A percentile compares a stretch with the other conserved stretches of the same genome.
These are phyloP conservation scores for Chlorella sp. DNA, from an alignment of 139 green algal genomes.

Conservation along the genomic window DNA sequence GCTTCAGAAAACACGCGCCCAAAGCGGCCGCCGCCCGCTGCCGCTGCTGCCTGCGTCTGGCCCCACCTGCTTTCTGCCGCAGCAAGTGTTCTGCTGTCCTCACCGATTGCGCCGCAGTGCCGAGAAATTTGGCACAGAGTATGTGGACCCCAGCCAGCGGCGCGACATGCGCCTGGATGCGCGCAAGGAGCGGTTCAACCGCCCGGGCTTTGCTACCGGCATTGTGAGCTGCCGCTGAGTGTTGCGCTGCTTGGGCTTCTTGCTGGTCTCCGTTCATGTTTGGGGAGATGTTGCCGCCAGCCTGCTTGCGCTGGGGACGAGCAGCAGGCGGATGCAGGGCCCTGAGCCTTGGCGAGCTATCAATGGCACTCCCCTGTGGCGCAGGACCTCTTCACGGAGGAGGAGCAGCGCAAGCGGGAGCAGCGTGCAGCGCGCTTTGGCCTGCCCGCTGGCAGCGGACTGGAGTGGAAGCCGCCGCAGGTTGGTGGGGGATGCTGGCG, in stretches of 20 bases:
- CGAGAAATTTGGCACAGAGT: slow-evolving; percentile 67
- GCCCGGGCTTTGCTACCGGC: slow-evolving; percentile 70
- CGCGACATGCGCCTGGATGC: slow-evolving; percentile 58
- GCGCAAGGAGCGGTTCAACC: slow-evolving; percentile 42
- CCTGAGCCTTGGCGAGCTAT: too few relatives aligned
- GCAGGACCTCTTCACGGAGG: slow-evolving; percentile 53
- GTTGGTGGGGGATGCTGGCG: too few relatives aligned
- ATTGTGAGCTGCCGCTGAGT: slow-evolving; percentile 49
- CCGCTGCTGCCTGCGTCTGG: background rate
- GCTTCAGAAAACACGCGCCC: too few relatives aligned
- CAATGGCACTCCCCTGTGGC: background rate
- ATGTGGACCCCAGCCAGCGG: slow-evolving; percentile 56
- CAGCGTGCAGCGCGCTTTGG: slow-evolving; percentile 70
- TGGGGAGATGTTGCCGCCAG: too few relatives aligned
- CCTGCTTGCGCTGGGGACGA: too few relatives aligned
- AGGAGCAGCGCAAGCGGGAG: slow-evolving; percentile 70
- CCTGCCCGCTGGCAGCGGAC: slow-evolving; percentile 15
- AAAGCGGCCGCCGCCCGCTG: background rate
- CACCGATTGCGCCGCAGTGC: slow-evolving; percentile 63
- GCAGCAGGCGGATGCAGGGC: too few relatives aligned
- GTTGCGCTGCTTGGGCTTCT: too few relatives aligned
- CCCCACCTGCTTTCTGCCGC: too few relatives aligned
- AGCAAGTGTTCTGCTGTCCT: too few relatives aligned
- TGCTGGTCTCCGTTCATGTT: too few relatives aligned
- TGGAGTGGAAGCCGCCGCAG: slow-evolving; percentile 37